Evolutionary conservation across 148 eudicot species (phyloP).

Genomic region (Selenicereus undatus): DNA sequence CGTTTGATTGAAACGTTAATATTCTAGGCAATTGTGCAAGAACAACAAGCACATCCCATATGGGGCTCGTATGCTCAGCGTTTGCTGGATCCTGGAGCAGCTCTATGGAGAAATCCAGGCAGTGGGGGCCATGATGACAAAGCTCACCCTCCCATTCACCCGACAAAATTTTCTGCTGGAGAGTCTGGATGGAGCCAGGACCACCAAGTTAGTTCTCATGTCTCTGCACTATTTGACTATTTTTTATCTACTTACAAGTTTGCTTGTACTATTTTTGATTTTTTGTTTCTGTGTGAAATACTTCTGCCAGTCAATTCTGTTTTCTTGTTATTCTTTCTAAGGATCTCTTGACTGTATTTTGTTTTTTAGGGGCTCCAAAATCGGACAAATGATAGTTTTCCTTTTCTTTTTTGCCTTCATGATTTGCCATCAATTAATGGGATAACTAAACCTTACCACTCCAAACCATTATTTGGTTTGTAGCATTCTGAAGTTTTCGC

Average conservation of each 20-base stretch:
- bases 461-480: background rate
- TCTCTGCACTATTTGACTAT: constrained; percentile 3
- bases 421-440: background rate
- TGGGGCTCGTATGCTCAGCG: constrained; percentile 94
- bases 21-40: constrained; percentile 73
- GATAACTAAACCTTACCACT: background rate
- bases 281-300: background rate
- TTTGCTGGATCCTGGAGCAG: constrained; percentile 72
- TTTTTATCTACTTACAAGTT: background rate
- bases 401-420: background rate
- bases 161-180: constrained; percentile 91
- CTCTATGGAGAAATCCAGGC: constrained; percentile 84
- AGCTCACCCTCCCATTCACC: constrained; percentile 99
- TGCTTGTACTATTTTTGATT: background rate
- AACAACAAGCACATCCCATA: constrained; percentile 77
- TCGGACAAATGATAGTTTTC: background rate
- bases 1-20: background rate
- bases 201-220: constrained; percentile 63
- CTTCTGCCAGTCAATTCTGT: background rate
- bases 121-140: constrained; percentile 96
- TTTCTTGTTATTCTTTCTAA: background rate
- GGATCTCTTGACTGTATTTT: background rate
- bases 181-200: constrained; percentile 90
- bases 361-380: background rate
- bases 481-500: background rate